Conservation (phyloP, 495 filamentous ascomycete genomes). For the Amorphotheca resinae region DNA sequence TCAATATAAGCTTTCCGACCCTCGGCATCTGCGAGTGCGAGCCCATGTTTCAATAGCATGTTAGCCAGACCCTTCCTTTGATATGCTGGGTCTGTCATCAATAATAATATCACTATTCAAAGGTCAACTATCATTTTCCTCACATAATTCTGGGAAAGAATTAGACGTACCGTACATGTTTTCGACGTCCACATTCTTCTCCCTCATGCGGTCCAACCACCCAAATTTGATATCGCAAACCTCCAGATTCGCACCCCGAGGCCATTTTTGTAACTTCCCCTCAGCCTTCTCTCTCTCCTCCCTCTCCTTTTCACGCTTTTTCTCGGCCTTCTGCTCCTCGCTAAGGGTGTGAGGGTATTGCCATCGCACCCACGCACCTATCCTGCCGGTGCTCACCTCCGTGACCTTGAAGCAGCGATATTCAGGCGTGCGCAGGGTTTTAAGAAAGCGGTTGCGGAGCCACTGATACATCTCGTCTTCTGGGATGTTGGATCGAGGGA, state of each 20-base stretch:
- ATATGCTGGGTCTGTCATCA: constrained; percentile 8
- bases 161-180: constrained; percentile 18
- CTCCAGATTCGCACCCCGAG: constrained; percentile 15
- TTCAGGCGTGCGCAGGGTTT: constrained; percentile 7
- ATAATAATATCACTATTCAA: constrained; percentile 9
- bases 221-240: constrained; percentile 15
- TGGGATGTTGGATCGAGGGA: constrained; percentile 1
- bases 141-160: too few species aligned
- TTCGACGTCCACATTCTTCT: constrained; percentile 6
- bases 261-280: constrained; percentile 7
- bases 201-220: not conserved
- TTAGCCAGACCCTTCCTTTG: constrained; percentile 15
- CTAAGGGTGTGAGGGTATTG: constrained; percentile 8
- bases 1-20: constrained; percentile 15
- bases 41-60: constrained; percentile 13
- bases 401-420: constrained; percentile 14
- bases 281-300: constrained; percentile 2
- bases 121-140: constrained; percentile 2
- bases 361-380: constrained; percentile 13
- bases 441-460: constrained; percentile 5
- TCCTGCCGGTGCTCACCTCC: constrained; percentile 1
- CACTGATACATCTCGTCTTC: constrained; percentile 4
- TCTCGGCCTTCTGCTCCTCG: constrained; percentile 9
- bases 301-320: constrained; percentile 2
- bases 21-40: constrained; percentile 16